Evolutionary conservation across 2,329 filamentous ascomycete genomes (phyloP).

Genomic region (Trichoderma sp.): DNA sequence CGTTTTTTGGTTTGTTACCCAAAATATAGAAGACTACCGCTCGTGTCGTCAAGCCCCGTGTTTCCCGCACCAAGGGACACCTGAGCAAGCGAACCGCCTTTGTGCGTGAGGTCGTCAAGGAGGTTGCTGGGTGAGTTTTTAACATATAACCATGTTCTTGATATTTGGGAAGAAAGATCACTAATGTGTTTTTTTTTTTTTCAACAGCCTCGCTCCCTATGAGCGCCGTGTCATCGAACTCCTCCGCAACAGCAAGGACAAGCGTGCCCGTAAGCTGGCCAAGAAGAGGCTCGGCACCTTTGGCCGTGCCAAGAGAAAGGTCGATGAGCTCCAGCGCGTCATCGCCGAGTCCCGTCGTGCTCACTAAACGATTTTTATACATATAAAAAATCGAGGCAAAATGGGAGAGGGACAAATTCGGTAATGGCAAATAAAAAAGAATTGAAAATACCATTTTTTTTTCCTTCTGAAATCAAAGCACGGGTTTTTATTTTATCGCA

Average conservation of each 20-base stretch:
- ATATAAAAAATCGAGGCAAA: not conserved
- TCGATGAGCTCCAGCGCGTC: conserved; percentile 97
- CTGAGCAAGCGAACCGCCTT: conserved; percentile 96
- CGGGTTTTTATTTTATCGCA: conserved; percentile 31
- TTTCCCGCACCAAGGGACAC: conserved; percentile 89
- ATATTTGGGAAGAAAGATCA: too few relatives aligned
- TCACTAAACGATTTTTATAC: conserved; percentile 50
- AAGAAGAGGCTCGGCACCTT: conserved; percentile 99
- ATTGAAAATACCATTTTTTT: not conserved
- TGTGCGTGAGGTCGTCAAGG: conserved; percentile 96
- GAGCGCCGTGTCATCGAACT: conserved; percentile 99
- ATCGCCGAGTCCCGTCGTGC: conserved; percentile 88
- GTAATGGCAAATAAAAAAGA: not conserved
- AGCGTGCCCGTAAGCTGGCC: conserved; percentile 97
- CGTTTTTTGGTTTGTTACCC: conserved; percentile 36
- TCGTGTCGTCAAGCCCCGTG: conserved; percentile 74
- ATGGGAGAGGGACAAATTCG: not conserved
- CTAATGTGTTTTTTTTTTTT: too few relatives aligned
- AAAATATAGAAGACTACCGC: conserved; percentile 74
- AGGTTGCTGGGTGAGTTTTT: conserved; percentile 83
- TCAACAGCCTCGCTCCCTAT: conserved; percentile 80
- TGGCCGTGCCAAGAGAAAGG: conserved; percentile 98
- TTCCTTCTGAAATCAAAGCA: not conserved
- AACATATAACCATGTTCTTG: not conserved
- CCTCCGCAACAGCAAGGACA: conserved; percentile 98